Evolutionary conservation across 305 asterid genomes (phyloP).

Genomic region (Solanum hybrid): DNA sequence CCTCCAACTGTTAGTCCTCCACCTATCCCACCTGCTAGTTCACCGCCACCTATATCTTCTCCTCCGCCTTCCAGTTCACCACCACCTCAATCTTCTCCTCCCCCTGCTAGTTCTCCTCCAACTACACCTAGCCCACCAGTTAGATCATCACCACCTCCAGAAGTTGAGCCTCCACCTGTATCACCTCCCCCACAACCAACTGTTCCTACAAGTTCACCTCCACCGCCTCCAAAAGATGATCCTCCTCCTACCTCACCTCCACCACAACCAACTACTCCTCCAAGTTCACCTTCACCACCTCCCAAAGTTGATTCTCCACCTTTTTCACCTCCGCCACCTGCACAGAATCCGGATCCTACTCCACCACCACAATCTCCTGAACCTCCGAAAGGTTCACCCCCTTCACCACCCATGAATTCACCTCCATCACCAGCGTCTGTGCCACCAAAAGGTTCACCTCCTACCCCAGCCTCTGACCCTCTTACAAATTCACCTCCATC

Average conservation of each 20-base stretch:
- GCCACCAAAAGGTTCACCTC: constrained; percentile 33
- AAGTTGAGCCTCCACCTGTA: constrained; percentile 18
- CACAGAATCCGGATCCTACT: neutral
- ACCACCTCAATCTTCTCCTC: constrained; percentile 16
- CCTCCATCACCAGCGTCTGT: constrained; percentile 30
- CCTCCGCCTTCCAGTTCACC: constrained; percentile 8
- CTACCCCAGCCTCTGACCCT: constrained; percentile 31
- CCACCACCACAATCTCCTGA: constrained; percentile 21
- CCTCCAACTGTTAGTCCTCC: constrained; percentile 12
- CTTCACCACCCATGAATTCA: constrained; percentile 23
- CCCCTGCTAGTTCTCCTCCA: constrained; percentile 32
- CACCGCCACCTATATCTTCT: constrained; percentile 18
- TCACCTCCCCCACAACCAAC: constrained; percentile 17
- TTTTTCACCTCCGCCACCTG: constrained; percentile 22
- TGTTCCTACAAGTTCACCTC: constrained; percentile 21
- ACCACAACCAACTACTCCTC: constrained; percentile 31
- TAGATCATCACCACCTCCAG: constrained; percentile 19
- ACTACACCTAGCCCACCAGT: constrained; percentile 11
- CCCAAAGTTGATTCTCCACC: constrained; percentile 7
- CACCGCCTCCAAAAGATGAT: constrained; percentile 17
- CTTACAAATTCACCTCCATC: constrained; percentile 29
- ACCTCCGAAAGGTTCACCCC: constrained; percentile 23
- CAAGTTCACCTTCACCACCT: constrained; percentile 33
- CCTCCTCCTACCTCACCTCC: constrained; percentile 20
- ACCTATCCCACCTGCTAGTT: constrained; percentile 9